phyloP scores from a whole-genome alignment of 2,329 filamentous ascomycete species.

The Monosporascus sp. region DNA sequence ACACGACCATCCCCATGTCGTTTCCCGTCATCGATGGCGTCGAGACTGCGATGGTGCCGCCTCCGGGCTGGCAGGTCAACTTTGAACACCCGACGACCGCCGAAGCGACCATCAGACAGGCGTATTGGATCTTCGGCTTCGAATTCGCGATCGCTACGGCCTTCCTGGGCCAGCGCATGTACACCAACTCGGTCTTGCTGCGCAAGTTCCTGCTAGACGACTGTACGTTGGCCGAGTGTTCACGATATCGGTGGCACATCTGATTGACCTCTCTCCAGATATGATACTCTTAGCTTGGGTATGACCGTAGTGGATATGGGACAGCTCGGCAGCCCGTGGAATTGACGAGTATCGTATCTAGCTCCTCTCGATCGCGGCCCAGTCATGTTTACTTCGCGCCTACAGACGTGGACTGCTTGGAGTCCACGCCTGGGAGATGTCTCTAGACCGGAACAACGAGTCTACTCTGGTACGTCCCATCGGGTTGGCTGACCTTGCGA shows the following conservation, averaged over 20 bases:
- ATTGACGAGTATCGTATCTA: not conserved
- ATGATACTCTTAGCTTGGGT: constrained; percentile 1
- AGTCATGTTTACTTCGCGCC: constrained; percentile 3
- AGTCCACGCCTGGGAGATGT: constrained; percentile 7
- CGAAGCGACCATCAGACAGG: not conserved
- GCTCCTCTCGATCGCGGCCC: constrained; percentile 1
- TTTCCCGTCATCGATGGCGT: constrained; percentile 6
- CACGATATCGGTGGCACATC: not conserved
- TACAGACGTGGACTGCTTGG: constrained; percentile 3
- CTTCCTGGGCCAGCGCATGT: constrained; percentile 6
- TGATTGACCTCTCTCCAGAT: not conserved
- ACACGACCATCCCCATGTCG: not conserved
- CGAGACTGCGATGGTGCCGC: constrained; percentile 4
- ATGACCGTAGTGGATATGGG: not conserved
- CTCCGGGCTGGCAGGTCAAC: constrained; percentile 7
- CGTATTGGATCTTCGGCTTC: constrained; percentile 1
- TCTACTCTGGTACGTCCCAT: constrained; percentile 1
- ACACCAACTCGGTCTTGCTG: constrained; percentile 6
- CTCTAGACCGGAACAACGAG: constrained; percentile 3
- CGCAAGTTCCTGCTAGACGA: constrained; percentile 6
- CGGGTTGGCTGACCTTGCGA: not conserved
- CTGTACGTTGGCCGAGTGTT: constrained; percentile 1
- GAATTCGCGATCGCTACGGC: constrained; percentile 2
- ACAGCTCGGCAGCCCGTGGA: no score
- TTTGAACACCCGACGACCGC: constrained; percentile 3